Base-by-base conservation (phyloP, 164 flowering plant species). In the Tinospora cordifolia region DNA sequence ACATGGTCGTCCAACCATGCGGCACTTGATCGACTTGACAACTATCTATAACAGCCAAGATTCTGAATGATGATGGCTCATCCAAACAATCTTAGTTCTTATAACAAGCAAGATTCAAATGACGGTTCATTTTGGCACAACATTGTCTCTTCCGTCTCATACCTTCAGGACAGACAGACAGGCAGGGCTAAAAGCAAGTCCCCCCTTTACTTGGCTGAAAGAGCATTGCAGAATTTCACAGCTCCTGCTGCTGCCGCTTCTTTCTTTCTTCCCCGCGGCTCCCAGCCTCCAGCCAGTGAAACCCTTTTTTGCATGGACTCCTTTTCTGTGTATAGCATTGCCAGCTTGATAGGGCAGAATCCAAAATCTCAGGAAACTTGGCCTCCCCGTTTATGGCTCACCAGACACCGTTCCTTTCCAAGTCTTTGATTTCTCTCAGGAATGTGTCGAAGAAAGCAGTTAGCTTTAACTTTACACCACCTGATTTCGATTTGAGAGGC, bases 1-100 rank as follows among this genome's bases (percentile, higher is more conserved):
- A 0, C 99, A 95, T 70, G 99, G 99, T n/a, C 75, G 99, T 70
- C 99, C 99, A 30, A 95, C 99, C 63, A 92, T 95, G 99, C 89
- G 99, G 1, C 99, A 92, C 82, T 83, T 92, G 81, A 83, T 95
- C 8, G 93, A 92, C 75, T 72, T 95, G 79, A 71, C 86, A 40
- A 75, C 85, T 26, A 25, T 86, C 24, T 72, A 69, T 64, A 77
- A 70, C n/a, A 70, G 58, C 22, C 46, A 69, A 10, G 79, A 77
- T 49, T 6, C 34, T 30, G 70, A 67, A 27, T 22, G 64, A 14
- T 22, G 64, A 14, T 54, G 38, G 30, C n/a, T 34, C 38, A n/a
- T 75, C 81, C 75, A 70, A 73, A 76, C 78, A 69, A 30, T 58
- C 26, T 36, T 40, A 57, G 46, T 66, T 11, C 63, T 30, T 72